Percentiles rank a stretch among this genome's conserved stretches.
These are phyloP conservation scores for Geotrichum ghanense DNA, from an alignment of 805 yeast genomes.

Conservation along the genomic window DNA sequence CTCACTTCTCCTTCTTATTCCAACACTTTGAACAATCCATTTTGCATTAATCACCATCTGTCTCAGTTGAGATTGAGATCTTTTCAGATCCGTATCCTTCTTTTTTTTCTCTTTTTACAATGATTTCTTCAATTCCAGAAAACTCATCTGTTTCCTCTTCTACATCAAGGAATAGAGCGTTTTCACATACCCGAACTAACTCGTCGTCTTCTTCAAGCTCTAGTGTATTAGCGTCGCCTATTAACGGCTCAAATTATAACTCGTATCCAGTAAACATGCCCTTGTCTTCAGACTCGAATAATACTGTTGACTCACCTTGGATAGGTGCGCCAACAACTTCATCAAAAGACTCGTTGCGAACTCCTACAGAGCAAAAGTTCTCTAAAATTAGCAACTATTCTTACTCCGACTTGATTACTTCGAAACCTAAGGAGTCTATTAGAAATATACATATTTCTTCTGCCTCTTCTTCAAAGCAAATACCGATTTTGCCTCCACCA, in stretches of 20 bases:
- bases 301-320: background rate
- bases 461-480: slow-evolving; percentile 18
- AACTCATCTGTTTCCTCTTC: background rate
- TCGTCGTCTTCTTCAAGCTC: slow-evolving; percentile 18
- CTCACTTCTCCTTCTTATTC: too few relatives aligned
- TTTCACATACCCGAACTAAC: slow-evolving; percentile 17
- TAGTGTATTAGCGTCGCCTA: slow-evolving; percentile 12
- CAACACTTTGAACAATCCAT: too few relatives aligned
- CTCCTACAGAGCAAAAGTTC: background rate
- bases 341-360: background rate
- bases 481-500: slow-evolving; percentile 12
- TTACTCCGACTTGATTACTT: background rate
- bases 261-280: background rate
- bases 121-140: slow-evolving; percentile 12
- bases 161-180: slow-evolving; percentile 6
- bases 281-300: background rate
- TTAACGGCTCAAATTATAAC: background rate
- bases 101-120: background rate
- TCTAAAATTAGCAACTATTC: background rate
- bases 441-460: slow-evolving; percentile 22
- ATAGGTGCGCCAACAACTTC: background rate
- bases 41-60: too few relatives aligned
- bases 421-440: slow-evolving; percentile 2
- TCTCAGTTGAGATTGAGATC: too few relatives aligned
- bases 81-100: too few relatives aligned